Base-by-base conservation (phyloP, 2,329 filamentous ascomycete genomes). In the Coniochaeta pulveracea region DNA sequence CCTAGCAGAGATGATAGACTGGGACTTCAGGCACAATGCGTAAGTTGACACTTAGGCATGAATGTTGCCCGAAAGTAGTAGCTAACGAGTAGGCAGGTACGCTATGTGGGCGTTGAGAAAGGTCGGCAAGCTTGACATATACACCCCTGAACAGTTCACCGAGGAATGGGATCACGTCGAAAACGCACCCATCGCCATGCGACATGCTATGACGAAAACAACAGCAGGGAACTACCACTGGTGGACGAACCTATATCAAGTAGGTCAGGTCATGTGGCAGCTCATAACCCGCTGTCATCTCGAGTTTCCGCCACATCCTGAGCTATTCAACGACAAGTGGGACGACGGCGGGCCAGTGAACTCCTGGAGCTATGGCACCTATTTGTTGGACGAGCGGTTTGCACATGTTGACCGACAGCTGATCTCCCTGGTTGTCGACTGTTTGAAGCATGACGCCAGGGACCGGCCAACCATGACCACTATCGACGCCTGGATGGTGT, bases 401-500 rank as follows among this genome's bases (percentile, higher is more conserved):
- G 9, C 10, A 8, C 4, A 35, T 16, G 12, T 35, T 4, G 34
- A 37, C 22, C 10, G 8, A 8, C 24, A 34, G 4, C 25, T 41
- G 11, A 24, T 34, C 2, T 15, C 35, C 19, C 36, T 38, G 12
- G 17, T 41, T 6, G 26, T 17, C 8, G 14, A 24, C 5, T 38
- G 36, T 26, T 34, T 40, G 24, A 31, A 22, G 21, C 25, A 35
- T n/a, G 23, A 21, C 22, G 32, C 40, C 14, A 32, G 30, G 30
- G 34, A 41, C 10, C 37, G 40, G 23, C 43, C 48, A 19, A 45
- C 43, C 42, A 48, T 47, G 34, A 10, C 15, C 18, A 8, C 27
- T 2, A 14, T 38, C 2, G 26, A 40, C n/a, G 6, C 7, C 10
- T 8, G 8, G 3, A 25, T 40, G n/a, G 3, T 10, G 15, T 6